Conservation (phyloP, 768 basidiomycete species). For the Tulasnella sp. region DNA sequence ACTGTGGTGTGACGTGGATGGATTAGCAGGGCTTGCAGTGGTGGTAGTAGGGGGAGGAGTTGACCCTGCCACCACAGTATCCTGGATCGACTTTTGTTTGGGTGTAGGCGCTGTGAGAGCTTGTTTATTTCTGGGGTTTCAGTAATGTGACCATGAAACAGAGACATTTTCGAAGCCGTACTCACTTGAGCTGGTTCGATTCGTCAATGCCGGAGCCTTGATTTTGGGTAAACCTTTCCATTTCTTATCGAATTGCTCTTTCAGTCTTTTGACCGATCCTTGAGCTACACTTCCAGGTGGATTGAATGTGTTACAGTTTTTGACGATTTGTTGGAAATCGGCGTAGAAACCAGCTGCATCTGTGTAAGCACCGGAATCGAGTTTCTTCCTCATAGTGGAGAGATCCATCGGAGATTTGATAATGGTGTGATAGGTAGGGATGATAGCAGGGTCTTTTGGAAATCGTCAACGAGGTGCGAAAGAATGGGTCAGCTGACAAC, state of each 20-base stretch:
- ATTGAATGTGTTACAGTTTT: conserved; percentile 34
- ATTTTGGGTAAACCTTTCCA: conserved; percentile 25
- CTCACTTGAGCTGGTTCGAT: conserved; percentile 14
- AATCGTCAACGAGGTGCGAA: not conserved
- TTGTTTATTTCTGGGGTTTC: not conserved
- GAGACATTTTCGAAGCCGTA: not conserved
- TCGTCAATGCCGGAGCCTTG: conserved; percentile 21
- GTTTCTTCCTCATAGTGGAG: conserved; percentile 26
- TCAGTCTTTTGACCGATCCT: conserved; percentile 26
- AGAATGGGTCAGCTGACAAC: not conserved
- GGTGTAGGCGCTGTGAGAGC: not conserved
- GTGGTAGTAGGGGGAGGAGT: conserved; percentile 18
- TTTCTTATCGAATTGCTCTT: conserved; percentile 30
- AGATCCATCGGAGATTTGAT: conserved; percentile 34
- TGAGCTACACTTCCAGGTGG: conserved; percentile 29
- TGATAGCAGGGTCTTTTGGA: conserved; percentile 17
- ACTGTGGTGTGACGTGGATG: conserved; percentile 16
- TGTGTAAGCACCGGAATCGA: conserved; percentile 27
- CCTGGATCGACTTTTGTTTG: conserved; percentile 13
- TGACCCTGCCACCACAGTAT: conserved; percentile 20
- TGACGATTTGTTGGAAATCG: conserved; percentile 31
- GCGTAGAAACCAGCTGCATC: conserved; percentile 26
- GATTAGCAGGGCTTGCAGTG: not conserved
- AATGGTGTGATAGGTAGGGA: conserved; percentile 29
- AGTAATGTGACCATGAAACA: not conserved